A percentile compares a stretch with the other conserved stretches of the same genome.
These are phyloP conservation scores for Copromyces sp. DNA, from an alignment of 495 filamentous ascomycete genomes.

Conservation along the genomic window DNA sequence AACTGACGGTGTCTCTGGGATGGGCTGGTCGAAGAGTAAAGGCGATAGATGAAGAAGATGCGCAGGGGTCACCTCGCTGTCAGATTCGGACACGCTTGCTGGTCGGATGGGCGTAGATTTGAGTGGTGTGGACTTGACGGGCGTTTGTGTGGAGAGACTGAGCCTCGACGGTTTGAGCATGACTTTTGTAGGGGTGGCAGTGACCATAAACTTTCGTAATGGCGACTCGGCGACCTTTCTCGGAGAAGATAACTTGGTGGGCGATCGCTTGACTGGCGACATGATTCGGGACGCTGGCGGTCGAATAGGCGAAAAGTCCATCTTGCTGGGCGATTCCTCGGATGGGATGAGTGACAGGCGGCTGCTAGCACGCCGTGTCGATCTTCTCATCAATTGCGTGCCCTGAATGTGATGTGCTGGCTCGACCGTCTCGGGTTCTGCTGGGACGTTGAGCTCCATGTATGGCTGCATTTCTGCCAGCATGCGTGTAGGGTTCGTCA, in stretches of 20 bases:
- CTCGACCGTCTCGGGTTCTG: slow-evolving; percentile 8
- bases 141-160: slow-evolving; percentile 8
- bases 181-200: slow-evolving; percentile 19
- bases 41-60: slow-evolving; percentile 7
- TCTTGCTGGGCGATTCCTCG: slow-evolving; percentile 16
- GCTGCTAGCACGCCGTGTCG: slow-evolving; percentile 18
- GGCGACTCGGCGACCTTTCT: slow-evolving; percentile 21
- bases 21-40: slow-evolving; percentile 24
- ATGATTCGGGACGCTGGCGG: not conserved
- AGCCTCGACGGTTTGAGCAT: slow-evolving; percentile 17
- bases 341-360: slow-evolving; percentile 19
- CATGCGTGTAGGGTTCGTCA: slow-evolving; percentile 6
- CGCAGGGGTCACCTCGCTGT: not conserved
- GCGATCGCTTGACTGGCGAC: slow-evolving; percentile 15
- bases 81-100: not conserved
- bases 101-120: not conserved
- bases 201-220: slow-evolving; percentile 13
- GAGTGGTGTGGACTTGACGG: slow-evolving; percentile 12
- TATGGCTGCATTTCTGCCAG: slow-evolving; percentile 15
- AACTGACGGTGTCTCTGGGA: slow-evolving; percentile 4
- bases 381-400: slow-evolving; percentile 12
- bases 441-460: slow-evolving; percentile 12
- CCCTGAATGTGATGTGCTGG: slow-evolving; percentile 8
- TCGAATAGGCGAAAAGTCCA: slow-evolving; percentile 12
- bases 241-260: slow-evolving; percentile 6